Base-by-base conservation (phyloP, 345 rosid species). In the Nasturtium officinale region DNA sequence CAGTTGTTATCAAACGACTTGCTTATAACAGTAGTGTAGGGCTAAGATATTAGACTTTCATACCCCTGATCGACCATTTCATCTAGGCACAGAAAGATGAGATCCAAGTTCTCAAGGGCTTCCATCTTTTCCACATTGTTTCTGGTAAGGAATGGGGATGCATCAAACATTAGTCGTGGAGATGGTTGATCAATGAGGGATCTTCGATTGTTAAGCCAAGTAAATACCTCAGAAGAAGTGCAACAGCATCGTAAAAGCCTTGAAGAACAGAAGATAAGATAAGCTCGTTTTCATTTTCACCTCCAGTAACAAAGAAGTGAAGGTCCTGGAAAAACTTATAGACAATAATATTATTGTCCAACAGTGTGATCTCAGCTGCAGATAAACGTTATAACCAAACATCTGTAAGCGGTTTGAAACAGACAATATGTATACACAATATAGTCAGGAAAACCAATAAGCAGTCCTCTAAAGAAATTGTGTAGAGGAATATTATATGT, bases 41-140 rank as follows among this genome's bases (percentile, higher is more conserved):
- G 20, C 42, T 37, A 30, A 48, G 0, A 28, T 37, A 66, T 58
- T 8, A 57, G 18, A 74, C 5, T 40, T 66, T 28, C 82, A 71
- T 87, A 94, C 97, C 98, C 97, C 74, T 86, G 80, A 79, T 94
- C 97, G n/a, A 89, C 79, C 78, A 94, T 89, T 83, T 94, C 98
- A 69, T 94, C 97, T 13, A 91, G 82, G 84, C 98, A 94, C 8
- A 91, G 66, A 68, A 91, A 85, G 46, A 89, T 85, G 71, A 94
- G 90, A 82, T 91, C 97, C 66, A 94, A 69, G 72, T 91, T 94
- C 86, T 91, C 95, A 48, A 94, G 88, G 47, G 97, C 92, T 76
- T 87, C 96, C 83, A 86, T 87, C 77, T 88, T 94, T 77, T 94
- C 97, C 23, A 94, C 89, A 71, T 80, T 88, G 79, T 81, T 81